Evolutionary conservation across 257 asterid genomes (phyloP), one percentile per base, ranked within the genome.

Genomic region (Schizonepeta tenuifolia): DNA sequence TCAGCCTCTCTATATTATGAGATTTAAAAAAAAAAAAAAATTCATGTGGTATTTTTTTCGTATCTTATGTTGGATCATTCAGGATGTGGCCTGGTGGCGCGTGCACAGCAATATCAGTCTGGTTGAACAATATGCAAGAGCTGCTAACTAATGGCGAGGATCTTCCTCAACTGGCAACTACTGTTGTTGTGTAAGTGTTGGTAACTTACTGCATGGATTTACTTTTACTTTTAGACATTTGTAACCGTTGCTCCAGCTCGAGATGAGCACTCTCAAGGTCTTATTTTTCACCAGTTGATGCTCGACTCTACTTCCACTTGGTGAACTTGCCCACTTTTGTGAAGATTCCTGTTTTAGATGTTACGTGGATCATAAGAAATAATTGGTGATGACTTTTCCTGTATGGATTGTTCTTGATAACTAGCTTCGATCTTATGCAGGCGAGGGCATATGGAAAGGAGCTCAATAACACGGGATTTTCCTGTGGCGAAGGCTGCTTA

Each of bases 41-140:
- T 55, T 71, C 20, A 40, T 50, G 9, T 13, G 7, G 47, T 74
- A 67, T 41, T 80, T 72, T 53, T 72, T 53, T 69, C 20, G 14
- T 62, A 43, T 60, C 53, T 21, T 77, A 69, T 60, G 47, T 65
- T 63, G 79, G 62, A 55, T 61, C 36, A 71, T 67, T 75, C 77
- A 93, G 98, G 82, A 84, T 93, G 96, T 90, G 98, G 98, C 96
- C 96, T 20, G 96, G 94, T 14, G 97, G 90, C 60, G 97, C 97
- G 14, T 89, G 98, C 83, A 82, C 94, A 9, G 98, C 98, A 70
- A 79, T 91, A 55, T 84, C 86, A 26, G 88, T 86, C 44, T 93
- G 97, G 97, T 83, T 90, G 80, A 87, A 88, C 67, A 80, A 86
- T 79, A 81, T 93, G 88, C 85, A 83, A 77, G 88, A 84, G 79